Evolutionary conservation across 176 grass and related monocot genomes (phyloP), one percentile per base, ranked within the genome.

Genomic region (Carex littledalei): DNA sequence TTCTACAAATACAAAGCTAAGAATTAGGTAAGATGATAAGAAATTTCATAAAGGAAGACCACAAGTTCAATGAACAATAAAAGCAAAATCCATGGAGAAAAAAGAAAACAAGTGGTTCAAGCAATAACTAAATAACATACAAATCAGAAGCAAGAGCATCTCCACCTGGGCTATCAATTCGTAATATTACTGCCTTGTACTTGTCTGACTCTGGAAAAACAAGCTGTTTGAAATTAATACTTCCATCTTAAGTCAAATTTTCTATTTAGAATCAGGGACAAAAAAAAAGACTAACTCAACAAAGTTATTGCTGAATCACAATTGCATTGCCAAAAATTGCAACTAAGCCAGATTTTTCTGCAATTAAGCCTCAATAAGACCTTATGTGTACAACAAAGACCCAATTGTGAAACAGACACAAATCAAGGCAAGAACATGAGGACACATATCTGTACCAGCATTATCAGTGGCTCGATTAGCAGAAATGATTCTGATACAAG

Each of bases 131-230:
- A 29, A 29, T 29, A 76, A 95, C 91, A 92, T 94, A 95, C 96
- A 99, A 89, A 87, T 99, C 93, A 91, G 96, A 99, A 88, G 93
- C 96, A 84, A 99, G 90, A 85, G 93, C 96, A 92, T 99, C 96
- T 86, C 96, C 93, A 35, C 96, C 96, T 85, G 93, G 91, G 84
- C 93, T 99, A 84, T 99, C 96, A 88, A 99, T 94, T 70, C 91
- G 84, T 55, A 99, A 88, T 67, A 99, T 88, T 89, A 95, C 96
- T 82, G 96, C 96, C 87, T 95, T 95, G 69, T 92, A 99, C 85
- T 81, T 93, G 71, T 94, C 81, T 67, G 93, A 90, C 52, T 99
- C 96, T 95, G 90, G 6, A 84, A 85, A 92, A 64, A 22, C 62
- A n/a, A 89, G 86, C 8, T 64, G 72, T 21, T 81, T 83, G 47